phyloP scores from a whole-genome alignment of 352 stramenopile species.

The Phytophthora rubi region DNA sequence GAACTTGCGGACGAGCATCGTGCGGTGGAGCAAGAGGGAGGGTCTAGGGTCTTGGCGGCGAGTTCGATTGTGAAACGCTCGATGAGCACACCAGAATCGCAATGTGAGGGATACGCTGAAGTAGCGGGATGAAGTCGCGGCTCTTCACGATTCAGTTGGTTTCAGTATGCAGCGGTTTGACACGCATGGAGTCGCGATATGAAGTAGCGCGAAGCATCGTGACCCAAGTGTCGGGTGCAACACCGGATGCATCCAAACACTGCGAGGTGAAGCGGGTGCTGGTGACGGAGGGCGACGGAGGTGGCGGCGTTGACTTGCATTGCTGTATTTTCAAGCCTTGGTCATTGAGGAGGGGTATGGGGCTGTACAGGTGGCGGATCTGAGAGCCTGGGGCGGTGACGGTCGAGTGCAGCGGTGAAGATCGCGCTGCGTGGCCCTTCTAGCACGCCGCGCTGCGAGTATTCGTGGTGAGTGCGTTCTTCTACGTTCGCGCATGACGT shows the following conservation, averaged over 20 bases:
- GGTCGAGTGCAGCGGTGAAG: background rate
- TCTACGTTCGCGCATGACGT: constrained; percentile 39
- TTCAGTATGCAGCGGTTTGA: background rate
- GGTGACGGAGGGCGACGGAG: background rate
- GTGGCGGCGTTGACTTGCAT: background rate
- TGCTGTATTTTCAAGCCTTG: background rate
- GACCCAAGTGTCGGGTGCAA: constrained; percentile 4
- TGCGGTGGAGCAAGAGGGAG: background rate
- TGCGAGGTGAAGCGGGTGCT: background rate
- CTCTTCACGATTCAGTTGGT: constrained; percentile 20
- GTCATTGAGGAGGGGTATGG: background rate
- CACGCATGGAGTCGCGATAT: background rate
- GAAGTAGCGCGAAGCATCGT: constrained; percentile 19
- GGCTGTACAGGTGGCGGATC: background rate
- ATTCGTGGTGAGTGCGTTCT: constrained; percentile 30
- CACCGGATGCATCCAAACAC: constrained; percentile 28
- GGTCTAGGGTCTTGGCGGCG: constrained; percentile 7
- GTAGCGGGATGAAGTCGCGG: constrained; percentile 40
- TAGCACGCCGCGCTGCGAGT: constrained; percentile 6
- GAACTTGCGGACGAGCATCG: constrained; percentile 56
- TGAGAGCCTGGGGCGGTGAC: background rate
- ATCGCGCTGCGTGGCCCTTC: constrained; percentile 2
- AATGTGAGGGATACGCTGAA: constrained; percentile 18
- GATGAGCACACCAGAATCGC: constrained; percentile 29
- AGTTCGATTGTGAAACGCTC: constrained; percentile 34